Evolutionary conservation across 768 basidiomycete genomes (phyloP).

Genomic region (Chlorophyllum brunneum): DNA sequence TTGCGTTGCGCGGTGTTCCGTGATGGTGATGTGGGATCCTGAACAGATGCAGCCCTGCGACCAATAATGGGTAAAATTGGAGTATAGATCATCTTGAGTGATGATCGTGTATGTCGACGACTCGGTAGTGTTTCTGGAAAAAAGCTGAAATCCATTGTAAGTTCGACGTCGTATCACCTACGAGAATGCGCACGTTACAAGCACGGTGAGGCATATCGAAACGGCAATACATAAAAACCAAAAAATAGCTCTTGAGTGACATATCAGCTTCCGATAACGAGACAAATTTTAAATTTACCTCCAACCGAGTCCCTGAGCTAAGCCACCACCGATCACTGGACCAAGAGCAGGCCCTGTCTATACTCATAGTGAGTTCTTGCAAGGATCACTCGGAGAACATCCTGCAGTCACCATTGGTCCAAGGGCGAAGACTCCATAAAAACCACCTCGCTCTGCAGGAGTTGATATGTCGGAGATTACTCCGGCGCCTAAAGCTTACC

Average conservation of each 20-base stretch:
- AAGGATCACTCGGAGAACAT: background rate
- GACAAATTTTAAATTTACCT: slow-evolving; percentile 33
- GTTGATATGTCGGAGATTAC: slow-evolving; percentile 75
- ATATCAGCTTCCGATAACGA: slow-evolving; percentile 3
- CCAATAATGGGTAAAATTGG: slow-evolving; percentile 10
- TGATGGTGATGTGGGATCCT: slow-evolving; percentile 19
- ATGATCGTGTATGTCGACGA: background rate
- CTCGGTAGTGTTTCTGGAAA: slow-evolving; percentile 46
- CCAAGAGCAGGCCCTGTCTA: slow-evolving; percentile 57
- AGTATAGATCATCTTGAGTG: background rate
- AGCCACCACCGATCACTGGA: slow-evolving; percentile 55
- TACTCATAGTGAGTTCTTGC: background rate
- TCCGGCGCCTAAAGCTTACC: slow-evolving; percentile 50
- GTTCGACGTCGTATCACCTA: slow-evolving; percentile 20
- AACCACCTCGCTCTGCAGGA: slow-evolving; percentile 69
- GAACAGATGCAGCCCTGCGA: background rate
- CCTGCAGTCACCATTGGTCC: slow-evolving; percentile 49
- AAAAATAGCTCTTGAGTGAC: slow-evolving; percentile 45
- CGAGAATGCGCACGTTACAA: slow-evolving; percentile 37
- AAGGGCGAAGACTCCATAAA: slow-evolving; percentile 61
- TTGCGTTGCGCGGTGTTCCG: slow-evolving; percentile 29
- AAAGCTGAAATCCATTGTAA: slow-evolving; percentile 29
- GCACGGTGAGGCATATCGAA: slow-evolving; percentile 39
- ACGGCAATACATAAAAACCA: slow-evolving; percentile 57
- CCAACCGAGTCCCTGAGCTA: slow-evolving; percentile 63